A percentile compares a stretch with the other conserved stretches of the same genome.
Evolutionary conservation across 495 filamentous ascomycete genomes (phyloP).

Genomic region (Aspergillus cristatus): DNA sequence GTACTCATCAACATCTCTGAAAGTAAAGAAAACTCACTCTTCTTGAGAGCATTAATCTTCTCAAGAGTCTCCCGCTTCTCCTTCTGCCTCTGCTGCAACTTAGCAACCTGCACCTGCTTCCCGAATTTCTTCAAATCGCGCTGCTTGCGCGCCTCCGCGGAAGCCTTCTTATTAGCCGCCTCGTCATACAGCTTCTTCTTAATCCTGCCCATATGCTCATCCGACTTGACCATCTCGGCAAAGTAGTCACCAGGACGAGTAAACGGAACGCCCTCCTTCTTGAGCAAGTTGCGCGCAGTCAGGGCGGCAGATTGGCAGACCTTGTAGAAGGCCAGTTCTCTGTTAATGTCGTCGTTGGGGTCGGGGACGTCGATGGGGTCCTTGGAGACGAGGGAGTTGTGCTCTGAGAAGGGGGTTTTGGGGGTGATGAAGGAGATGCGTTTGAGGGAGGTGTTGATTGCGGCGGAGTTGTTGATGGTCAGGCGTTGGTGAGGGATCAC

Average conservation of each 20-base stretch:
- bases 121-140: constrained; percentile 98
- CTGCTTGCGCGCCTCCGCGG: constrained; percentile 81
- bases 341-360: constrained; percentile 76
- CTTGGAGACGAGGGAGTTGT: constrained; percentile 49
- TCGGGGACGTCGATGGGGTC: constrained; percentile 51
- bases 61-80: constrained; percentile 84
- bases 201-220: constrained; percentile 96
- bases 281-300: constrained; percentile 59
- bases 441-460: constrained; percentile 64
- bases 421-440: constrained; percentile 61
- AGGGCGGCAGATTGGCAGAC: constrained; percentile 74
- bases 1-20: constrained; percentile 7
- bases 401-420: constrained; percentile 53
- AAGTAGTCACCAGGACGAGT: constrained; percentile 90
- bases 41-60: constrained; percentile 87
- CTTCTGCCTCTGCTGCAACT: constrained; percentile 85
- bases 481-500: constrained; percentile 82
- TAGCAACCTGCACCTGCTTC: constrained; percentile 95
- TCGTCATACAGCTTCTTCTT: constrained; percentile 89
- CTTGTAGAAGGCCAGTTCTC: constrained; percentile 89
- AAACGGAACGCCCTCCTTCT: constrained; percentile 76
- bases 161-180: constrained; percentile 84
- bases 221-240: constrained; percentile 96
- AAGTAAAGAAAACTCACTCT: constrained; percentile 51
- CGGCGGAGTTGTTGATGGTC: constrained; percentile 93